These are phyloP conservation scores for Trichoderma harzianum DNA, from an alignment of 2,329 filamentous ascomycete genomes.

Conservation along the genomic window DNA sequence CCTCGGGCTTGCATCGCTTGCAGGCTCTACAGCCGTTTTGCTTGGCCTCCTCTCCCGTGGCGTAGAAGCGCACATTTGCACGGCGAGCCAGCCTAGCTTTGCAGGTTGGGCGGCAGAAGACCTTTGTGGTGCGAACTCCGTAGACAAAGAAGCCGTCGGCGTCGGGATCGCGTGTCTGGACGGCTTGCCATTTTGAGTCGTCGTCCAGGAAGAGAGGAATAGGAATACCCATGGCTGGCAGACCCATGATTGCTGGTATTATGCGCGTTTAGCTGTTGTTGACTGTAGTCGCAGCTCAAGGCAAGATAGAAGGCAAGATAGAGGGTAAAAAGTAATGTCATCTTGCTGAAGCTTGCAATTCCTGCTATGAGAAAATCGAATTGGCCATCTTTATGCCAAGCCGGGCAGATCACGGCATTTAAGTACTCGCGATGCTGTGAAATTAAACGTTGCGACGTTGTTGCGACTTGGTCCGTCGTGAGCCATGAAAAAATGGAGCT, in stretches of 20 bases:
- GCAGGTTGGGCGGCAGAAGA: conserved; percentile 61
- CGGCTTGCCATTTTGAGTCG: conserved; percentile 35
- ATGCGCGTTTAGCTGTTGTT: not conserved
- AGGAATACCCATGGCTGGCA: not conserved
- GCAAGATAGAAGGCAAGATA: no score
- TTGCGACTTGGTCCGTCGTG: not conserved
- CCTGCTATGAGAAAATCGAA: not conserved
- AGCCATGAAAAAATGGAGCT: conserved; percentile 23
- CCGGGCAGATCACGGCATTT: not conserved
- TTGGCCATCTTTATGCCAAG: not conserved
- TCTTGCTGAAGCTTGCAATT: not conserved
- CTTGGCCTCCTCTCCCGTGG: conserved; percentile 42
- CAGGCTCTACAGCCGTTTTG: conserved; percentile 52
- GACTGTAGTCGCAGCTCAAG: not conserved
- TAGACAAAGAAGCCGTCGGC: conserved; percentile 43
- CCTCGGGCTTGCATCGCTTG: conserved; percentile 52
- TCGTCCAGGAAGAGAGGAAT: conserved; percentile 30
- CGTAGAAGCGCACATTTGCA: conserved; percentile 57
- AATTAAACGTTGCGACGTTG: not conserved
- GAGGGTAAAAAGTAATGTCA: no score
- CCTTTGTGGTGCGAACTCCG: conserved; percentile 42
- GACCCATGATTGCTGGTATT: not conserved
- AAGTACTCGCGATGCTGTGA: not conserved
- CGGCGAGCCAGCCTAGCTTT: conserved; percentile 58
- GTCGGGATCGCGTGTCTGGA: conserved; percentile 33